Evolutionary conservation across 257 asterid genomes (phyloP).

Genomic region (Jacaranda mimosifolia): DNA sequence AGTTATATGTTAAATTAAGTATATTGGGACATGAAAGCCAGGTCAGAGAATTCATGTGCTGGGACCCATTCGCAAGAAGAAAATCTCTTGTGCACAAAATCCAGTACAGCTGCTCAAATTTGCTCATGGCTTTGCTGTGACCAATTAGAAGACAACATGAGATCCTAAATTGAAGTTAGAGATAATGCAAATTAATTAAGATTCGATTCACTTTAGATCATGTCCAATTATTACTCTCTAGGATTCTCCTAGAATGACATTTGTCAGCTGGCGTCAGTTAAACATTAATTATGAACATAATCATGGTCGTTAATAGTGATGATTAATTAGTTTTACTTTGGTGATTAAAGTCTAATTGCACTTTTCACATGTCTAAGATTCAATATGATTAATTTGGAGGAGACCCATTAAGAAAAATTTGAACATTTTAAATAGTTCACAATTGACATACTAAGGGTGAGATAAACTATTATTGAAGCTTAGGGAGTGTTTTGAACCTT

Average conservation of each 20-base stretch:
- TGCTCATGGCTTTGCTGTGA: conserved; percentile 55
- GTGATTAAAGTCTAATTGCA: no score
- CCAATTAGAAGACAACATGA: conserved; percentile 29
- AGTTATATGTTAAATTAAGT: conserved; percentile 26
- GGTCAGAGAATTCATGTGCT: conserved; percentile 55
- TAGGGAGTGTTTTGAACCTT: no score
- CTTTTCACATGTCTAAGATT: no score
- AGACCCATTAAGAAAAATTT: no score
- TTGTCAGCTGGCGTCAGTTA: not conserved
- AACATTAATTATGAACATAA: not conserved
- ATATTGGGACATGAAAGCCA: conserved; percentile 36
- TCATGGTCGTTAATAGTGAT: not conserved
- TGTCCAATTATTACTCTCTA: conserved; percentile 28
- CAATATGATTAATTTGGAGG: no score
- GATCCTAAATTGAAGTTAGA: conserved; percentile 40
- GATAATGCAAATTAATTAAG: conserved; percentile 39
- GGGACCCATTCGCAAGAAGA: conserved; percentile 37
- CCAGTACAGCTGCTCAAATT: conserved; percentile 31
- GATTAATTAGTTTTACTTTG: not conserved
- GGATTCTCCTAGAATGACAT: conserved; percentile 21
- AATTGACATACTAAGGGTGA: no score
- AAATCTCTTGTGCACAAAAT: conserved; percentile 35
- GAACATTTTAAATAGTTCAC: no score
- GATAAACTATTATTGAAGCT: no score
- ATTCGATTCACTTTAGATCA: conserved; percentile 35